Base-by-base conservation (phyloP, 257 asterid species). In the Solanum clarkiae region DNA sequence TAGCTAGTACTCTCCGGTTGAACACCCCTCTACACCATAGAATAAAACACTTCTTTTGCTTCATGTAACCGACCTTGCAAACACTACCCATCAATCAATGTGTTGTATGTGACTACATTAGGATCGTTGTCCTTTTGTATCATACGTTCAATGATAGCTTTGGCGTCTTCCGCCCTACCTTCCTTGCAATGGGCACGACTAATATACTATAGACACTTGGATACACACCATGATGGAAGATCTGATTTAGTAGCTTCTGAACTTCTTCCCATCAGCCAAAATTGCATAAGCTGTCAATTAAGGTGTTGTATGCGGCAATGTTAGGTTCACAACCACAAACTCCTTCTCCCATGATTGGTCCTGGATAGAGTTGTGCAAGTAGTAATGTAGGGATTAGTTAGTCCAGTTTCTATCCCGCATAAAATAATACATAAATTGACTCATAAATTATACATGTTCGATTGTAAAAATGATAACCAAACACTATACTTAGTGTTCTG, bases 261-360 rank as follows among this genome's bases (percentile, higher is more conserved):
- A 32, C 88, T 68, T 86, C 85, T 20, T 82, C 32, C 86, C 84
- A 84, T 62, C 47, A 75, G 75, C 88, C 44, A 29, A 71, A 53
- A 66, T 40, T 88, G 62, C 88, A 85, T n/a, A 86, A n/a, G 4
- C 79, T 47, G 68, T 84, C 89, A 6, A 88, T 84, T 5, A 88
- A 26, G 0, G 80, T 54, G 77, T 0, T 86, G 66, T 84, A 88
- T 2, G 8, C 26, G 15, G 9, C 20, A 15, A 36, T 26, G 66
- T 75, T 3, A 4, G 77, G 80, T 51, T 80, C 42, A 16, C 29
- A 60, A 2, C 70, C 53, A 53, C 29, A 60, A 2, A 36, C 53
- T 20, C 54, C 85, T 26, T 20, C 57, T 47, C 84, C 80, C 86
- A 84, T 18, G 24, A 36, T 36, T 36, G 42, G 42, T 10, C 1